Evolutionary conservation across 2,329 filamentous ascomycete species (phyloP), one percentile per base, ranked within the genome.

Genomic region (Cordyceps pruinosa): DNA sequence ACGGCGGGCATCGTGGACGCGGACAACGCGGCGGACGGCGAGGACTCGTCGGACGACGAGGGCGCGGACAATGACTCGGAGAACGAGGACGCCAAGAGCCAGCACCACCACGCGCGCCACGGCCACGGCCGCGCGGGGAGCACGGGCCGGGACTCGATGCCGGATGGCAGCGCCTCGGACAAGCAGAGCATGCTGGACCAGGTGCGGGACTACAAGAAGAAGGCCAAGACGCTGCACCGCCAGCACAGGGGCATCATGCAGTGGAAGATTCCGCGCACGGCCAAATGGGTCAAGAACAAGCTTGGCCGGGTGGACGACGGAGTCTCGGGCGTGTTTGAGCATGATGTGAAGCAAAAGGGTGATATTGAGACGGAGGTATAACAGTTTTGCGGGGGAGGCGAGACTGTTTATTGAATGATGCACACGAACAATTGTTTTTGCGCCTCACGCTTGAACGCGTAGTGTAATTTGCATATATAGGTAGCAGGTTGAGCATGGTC

Each of bases 191-290:
- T 70, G 75, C 58, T 73, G 10, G 77, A 79, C 44, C 75, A 81
- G 66, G 59, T 84, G 46, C 79, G 77, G 57, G 84, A 87, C 59
- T 88, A 85, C 66, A 82, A 79, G 66, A 74, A 77, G 58, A 75
- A 84, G 62, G 74, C 78, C 61, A 81, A 79, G 68, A 77, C 81
- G 59, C 70, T 87, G 61, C 85, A 89, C 68, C 74, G 85, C 49
- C 79, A 81, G 66, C 84, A 90, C 65, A 73, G 84, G 23, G 87
- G 87, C 0, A 66, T 87, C 41, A 90, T 90, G 87, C 87, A 90
- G 71, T 90, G 86, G 83, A 73, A 73, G 71, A 66, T 68, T 46
- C 71, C 71, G n/a, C 73, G 76, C n/a, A 74, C 73, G 15, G 73
- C 74, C n/a, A 73, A 75, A 68, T 79, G 65, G 79, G 70, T 74